Conservation (phyloP, 805 yeast species). For the Wickerhamomyces ciferrii region DNA sequence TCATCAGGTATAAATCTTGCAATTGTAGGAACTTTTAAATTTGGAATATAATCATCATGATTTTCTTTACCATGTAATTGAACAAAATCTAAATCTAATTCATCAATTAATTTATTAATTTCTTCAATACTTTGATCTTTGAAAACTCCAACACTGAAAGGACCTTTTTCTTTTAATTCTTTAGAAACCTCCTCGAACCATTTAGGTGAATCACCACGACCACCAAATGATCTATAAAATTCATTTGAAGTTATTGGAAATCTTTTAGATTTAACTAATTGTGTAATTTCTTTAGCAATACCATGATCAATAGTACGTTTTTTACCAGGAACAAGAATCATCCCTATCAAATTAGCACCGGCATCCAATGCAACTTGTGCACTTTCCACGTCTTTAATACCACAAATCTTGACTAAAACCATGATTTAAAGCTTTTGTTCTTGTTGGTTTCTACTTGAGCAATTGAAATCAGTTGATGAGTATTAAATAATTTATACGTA, state of each 20-base stretch:
- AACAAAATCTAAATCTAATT: conserved; percentile 62
- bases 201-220: not conserved
- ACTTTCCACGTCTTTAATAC: conserved; percentile 60
- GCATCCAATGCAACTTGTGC: conserved; percentile 63
- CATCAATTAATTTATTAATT: conserved; percentile 36
- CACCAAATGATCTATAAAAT: not conserved
- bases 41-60: conserved; percentile 32
- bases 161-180: conserved; percentile 38
- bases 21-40: conserved; percentile 53
- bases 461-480: not conserved
- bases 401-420: conserved; percentile 78
- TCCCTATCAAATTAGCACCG: conserved; percentile 79
- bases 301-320: conserved; percentile 56
- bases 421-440: no score
- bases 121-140: conserved; percentile 71
- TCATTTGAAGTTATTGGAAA: conserved; percentile 11
- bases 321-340: conserved; percentile 81
- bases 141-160: conserved; percentile 84
- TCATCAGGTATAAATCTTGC: conserved; percentile 66
- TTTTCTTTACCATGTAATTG: conserved; percentile 85
- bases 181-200: conserved; percentile 11
- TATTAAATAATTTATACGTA: no score
- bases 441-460: no score
- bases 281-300: conserved; percentile 42
- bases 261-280: conserved; percentile 23